Percentiles rank a stretch among this genome's conserved stretches.
Conservation (phyloP, 129 eudicot genomes). For the Ambrosia artemisiifolia region DNA sequence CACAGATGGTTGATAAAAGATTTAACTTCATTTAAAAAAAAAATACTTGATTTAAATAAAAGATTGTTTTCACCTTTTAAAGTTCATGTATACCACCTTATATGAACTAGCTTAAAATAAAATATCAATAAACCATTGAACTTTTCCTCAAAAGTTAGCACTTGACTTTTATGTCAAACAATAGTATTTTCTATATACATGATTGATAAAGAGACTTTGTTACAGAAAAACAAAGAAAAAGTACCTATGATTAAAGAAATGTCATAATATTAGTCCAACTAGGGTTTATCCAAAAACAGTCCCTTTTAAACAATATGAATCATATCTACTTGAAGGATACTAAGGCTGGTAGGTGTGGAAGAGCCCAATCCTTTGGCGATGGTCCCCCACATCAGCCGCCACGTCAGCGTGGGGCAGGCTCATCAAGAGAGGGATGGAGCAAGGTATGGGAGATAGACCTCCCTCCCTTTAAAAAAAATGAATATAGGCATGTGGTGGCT, state of each 20-base stretch:
- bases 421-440: no score
- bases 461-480: no score
- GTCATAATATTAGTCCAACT: not conserved
- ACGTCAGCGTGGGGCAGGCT: no score
- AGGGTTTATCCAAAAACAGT: constrained; percentile 15
- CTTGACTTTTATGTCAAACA: constrained; percentile 24
- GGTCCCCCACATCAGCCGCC: no score
- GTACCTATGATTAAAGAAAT: not conserved
- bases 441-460: no score
- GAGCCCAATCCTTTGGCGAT: no score
- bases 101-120: constrained; percentile 2
- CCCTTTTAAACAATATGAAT: not conserved
- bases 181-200: constrained; percentile 17
- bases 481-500: no score
- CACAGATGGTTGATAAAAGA: no score
- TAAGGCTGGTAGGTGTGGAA: not conserved
- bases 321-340: constrained; percentile 2
- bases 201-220: not conserved
- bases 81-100: constrained; percentile 9
- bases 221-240: not conserved
- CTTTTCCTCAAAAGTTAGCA: constrained; percentile 20
- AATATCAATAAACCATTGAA: constrained; percentile 24
- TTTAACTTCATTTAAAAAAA: no score
- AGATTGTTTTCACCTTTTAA: constrained; percentile 9
- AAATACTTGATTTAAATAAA: not conserved